phyloP scores from a whole-genome alignment of 2,329 filamentous ascomycete genomes.

The Lachnellula cervina region DNA sequence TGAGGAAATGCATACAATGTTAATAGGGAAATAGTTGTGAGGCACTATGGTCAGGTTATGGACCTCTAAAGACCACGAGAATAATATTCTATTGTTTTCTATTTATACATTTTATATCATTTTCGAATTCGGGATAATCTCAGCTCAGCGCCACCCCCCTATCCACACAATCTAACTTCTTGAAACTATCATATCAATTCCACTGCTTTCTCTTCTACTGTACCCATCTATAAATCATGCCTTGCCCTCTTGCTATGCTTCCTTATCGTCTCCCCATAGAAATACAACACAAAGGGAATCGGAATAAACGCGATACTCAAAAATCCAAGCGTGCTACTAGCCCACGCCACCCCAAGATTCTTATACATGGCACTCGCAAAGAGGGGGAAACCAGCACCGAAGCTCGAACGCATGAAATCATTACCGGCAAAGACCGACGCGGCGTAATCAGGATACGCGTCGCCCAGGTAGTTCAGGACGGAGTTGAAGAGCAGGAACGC shows the following conservation, averaged over 20 bases:
- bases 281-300: constrained; percentile 24
- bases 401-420: constrained; percentile 32
- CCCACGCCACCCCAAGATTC: constrained; percentile 33
- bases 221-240: constrained; percentile 18
- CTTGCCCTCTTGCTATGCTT: constrained; percentile 21
- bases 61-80: too few relatives aligned
- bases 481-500: constrained; percentile 43
- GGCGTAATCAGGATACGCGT: constrained; percentile 35
- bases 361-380: constrained; percentile 32
- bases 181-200: too few relatives aligned
- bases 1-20: too few relatives aligned
- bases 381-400: constrained; percentile 34
- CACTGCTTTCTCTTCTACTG: background rate
- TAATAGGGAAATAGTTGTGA: too few relatives aligned
- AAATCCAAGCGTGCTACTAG: constrained; percentile 31
- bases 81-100: too few relatives aligned
- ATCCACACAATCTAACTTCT: background rate
- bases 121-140: too few relatives aligned
- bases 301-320: constrained; percentile 29
- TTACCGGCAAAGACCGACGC: constrained; percentile 37
- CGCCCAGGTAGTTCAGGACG: constrained; percentile 39
- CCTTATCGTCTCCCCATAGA: constrained; percentile 22
- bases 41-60: too few relatives aligned
- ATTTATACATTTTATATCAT: too few relatives aligned
- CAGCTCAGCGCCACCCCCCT: too few relatives aligned